Conservation (phyloP, 495 filamentous ascomycete species). For the Usnea hakonensis region DNA sequence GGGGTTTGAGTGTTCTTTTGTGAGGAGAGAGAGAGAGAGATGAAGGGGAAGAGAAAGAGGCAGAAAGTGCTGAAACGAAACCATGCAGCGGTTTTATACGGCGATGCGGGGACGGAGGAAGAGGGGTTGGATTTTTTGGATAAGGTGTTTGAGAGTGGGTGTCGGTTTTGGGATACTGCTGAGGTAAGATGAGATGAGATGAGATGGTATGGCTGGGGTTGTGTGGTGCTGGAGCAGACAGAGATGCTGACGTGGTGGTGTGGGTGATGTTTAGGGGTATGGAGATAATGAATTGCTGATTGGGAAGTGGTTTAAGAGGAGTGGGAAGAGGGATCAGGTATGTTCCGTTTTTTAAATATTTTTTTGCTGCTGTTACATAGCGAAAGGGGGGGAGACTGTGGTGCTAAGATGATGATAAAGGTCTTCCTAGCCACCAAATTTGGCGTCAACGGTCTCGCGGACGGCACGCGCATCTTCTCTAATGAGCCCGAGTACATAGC, state of each 20-base stretch:
- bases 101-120: constrained; percentile 28
- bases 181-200: too few relatives aligned
- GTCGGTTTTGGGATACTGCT: constrained; percentile 54
- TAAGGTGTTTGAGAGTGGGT: constrained; percentile 41
- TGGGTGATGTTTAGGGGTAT: too few relatives aligned
- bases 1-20: too few relatives aligned
- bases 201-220: too few relatives aligned
- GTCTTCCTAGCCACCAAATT: constrained; percentile 53
- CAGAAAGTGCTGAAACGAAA: too few relatives aligned
- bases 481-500: constrained; percentile 40
- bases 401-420: not conserved
- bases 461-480: constrained; percentile 24
- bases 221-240: too few relatives aligned
- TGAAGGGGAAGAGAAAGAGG: too few relatives aligned
- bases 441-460: constrained; percentile 30
- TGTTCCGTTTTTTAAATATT: constrained; percentile 27
- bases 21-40: too few relatives aligned
- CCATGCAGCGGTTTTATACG: constrained; percentile 36
- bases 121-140: constrained; percentile 36
- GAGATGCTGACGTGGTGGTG: too few relatives aligned
- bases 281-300: constrained; percentile 32
- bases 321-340: constrained; percentile 42
- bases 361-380: constrained; percentile 17
- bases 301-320: constrained; percentile 39
- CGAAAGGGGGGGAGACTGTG: not conserved